Percentiles rank a stretch among this genome's conserved stretches.
Evolutionary conservation across 2,329 filamentous ascomycete genomes (phyloP).

Genomic region (Fusarium tuaranense): DNA sequence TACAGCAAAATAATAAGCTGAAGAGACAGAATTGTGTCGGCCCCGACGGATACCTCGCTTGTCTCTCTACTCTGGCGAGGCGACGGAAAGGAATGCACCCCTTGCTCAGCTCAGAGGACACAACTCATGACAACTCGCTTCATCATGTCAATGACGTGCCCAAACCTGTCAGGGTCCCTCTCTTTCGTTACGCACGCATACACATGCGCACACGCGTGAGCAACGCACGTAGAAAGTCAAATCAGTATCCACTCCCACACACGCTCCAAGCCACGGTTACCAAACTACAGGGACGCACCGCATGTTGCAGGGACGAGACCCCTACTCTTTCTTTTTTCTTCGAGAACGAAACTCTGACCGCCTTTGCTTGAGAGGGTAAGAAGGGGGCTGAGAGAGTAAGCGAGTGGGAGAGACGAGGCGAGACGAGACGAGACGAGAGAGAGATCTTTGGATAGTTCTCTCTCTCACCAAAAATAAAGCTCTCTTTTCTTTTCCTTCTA

Average conservation of each 20-base stretch:
- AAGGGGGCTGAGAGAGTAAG: not conserved
- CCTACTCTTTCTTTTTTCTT: not conserved
- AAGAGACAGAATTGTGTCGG: not conserved
- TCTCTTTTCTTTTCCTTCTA: not conserved
- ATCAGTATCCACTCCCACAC: slow-evolving; percentile 10
- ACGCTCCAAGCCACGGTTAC: slow-evolving; percentile 27
- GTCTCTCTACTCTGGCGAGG: not conserved
- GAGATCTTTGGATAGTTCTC: not conserved
- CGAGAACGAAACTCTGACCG: slow-evolving; percentile 3
- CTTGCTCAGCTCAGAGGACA: not conserved
- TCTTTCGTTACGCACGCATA: not conserved
- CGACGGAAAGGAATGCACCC: not conserved
- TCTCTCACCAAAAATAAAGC: not conserved
- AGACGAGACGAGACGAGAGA: not conserved
- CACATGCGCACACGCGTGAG: not conserved
- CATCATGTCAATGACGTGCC: not conserved
- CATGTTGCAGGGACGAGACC: slow-evolving; percentile 18
- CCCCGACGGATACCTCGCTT: not conserved
- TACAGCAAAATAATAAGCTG: not conserved
- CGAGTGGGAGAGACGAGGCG: not conserved
- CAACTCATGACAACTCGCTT: not conserved
- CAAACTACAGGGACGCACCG: slow-evolving; percentile 33
- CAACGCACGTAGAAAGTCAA: not conserved
- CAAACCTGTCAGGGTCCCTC: slow-evolving; percentile 9
- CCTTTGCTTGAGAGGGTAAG: slow-evolving; percentile 1